Conservation (phyloP, 179 eudicot genomes). For the Beta macrorhiza region DNA sequence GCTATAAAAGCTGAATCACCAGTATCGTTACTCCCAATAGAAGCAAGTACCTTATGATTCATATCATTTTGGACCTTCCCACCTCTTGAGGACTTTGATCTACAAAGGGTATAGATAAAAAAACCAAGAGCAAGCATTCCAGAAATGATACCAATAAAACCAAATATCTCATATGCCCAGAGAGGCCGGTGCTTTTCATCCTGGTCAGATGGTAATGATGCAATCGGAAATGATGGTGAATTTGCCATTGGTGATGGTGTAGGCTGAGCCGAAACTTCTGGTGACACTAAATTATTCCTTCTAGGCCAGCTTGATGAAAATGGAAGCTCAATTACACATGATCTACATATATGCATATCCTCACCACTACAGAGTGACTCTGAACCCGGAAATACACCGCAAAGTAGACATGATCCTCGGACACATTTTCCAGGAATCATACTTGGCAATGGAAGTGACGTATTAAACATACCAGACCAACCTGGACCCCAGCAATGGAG, state of each 20-base stretch:
- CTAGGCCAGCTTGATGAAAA: slow-evolving; percentile 9
- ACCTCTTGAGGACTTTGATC: neutral
- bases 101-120: slow-evolving; percentile 19
- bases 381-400: slow-evolving; percentile 39
- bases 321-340: slow-evolving; percentile 38
- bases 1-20: slow-evolving; percentile 35
- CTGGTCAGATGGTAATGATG: neutral
- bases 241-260: slow-evolving; percentile 16
- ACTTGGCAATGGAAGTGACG: slow-evolving; percentile 30
- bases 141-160: slow-evolving; percentile 34
- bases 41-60: slow-evolving; percentile 28
- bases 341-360: slow-evolving; percentile 32
- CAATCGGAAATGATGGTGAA: slow-evolving; percentile 15
- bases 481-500: slow-evolving; percentile 54
- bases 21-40: slow-evolving; percentile 18
- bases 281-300: slow-evolving; percentile 3
- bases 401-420: slow-evolving; percentile 32
- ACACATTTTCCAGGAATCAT: slow-evolving; percentile 52
- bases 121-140: slow-evolving; percentile 37
- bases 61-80: slow-evolving; percentile 8
- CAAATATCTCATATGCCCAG: slow-evolving; percentile 41
- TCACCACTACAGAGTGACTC: slow-evolving; percentile 35
- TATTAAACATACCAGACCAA: slow-evolving; percentile 35
- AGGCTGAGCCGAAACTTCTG: slow-evolving; percentile 8
- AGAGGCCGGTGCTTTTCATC: slow-evolving; percentile 25